Evolutionary conservation across 2,329 filamentous ascomycete genomes (phyloP).

Genomic region (Cordyceps tenuipes): DNA sequence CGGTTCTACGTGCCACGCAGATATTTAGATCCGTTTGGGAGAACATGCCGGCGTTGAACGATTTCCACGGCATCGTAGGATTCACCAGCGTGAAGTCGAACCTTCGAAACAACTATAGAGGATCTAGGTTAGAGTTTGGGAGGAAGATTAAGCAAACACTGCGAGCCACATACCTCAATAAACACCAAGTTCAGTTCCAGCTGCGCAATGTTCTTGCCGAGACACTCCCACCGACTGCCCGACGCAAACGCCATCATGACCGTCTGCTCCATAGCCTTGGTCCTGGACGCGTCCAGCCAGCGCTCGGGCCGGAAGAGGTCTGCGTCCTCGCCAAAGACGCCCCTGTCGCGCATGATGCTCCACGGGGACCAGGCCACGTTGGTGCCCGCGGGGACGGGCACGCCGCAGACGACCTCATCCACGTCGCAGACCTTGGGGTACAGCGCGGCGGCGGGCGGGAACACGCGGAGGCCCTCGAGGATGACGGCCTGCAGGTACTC

Average conservation of each 20-base stretch:
- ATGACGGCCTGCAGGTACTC: constrained; percentile 34
- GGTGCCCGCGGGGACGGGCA: constrained; percentile 15
- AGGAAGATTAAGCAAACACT: not conserved
- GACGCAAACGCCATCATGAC: constrained; percentile 24
- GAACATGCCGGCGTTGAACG: constrained; percentile 14
- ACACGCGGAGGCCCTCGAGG: constrained; percentile 26
- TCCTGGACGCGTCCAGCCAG: constrained; percentile 20
- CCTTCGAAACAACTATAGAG: constrained; percentile 14
- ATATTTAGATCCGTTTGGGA: constrained; percentile 9
- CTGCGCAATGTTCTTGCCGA: constrained; percentile 23
- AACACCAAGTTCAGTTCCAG: constrained; percentile 23
- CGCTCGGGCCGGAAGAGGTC: constrained; percentile 17
- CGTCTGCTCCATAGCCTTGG: constrained; percentile 19
- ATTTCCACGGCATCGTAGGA: constrained; percentile 14
- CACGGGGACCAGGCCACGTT: constrained; percentile 18
- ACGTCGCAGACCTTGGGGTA: constrained; percentile 16
- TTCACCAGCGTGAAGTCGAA: constrained; percentile 16
- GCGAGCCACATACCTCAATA: constrained; percentile 23
- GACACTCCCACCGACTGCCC: constrained; percentile 21
- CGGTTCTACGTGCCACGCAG: not conserved
- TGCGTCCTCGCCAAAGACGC: constrained; percentile 20
- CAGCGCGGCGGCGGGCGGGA: constrained; percentile 16
- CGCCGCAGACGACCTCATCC: constrained; percentile 12
- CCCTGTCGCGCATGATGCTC: constrained; percentile 17
- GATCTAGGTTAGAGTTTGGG: not conserved